Evolutionary conservation across 495 filamentous ascomycete species (phyloP).

Genomic region (Penicilliopsis zonata): DNA sequence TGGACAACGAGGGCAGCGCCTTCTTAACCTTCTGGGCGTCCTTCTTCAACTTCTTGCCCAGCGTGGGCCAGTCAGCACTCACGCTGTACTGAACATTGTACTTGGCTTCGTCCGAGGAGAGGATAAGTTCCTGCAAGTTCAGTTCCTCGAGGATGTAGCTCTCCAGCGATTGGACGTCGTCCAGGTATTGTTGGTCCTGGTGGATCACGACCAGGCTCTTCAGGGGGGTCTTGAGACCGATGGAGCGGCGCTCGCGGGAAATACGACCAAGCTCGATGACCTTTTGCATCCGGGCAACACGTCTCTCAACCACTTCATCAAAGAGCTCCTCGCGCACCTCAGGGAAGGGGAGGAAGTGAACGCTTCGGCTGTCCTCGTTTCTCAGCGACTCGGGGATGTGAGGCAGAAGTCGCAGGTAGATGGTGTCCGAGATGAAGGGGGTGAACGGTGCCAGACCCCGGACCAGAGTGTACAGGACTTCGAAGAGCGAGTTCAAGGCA

Average conservation of each 20-base stretch:
- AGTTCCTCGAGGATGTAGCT: constrained; percentile 82
- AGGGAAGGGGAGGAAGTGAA: constrained; percentile 89
- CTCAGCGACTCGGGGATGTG: constrained; percentile 56
- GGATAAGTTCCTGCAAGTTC: constrained; percentile 74
- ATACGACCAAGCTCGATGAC: constrained; percentile 85
- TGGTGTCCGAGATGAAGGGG: constrained; percentile 89
- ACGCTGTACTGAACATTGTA: constrained; percentile 89
- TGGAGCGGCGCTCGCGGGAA: constrained; percentile 70
- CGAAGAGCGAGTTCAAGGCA: constrained; percentile 92
- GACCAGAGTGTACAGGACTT: constrained; percentile 82
- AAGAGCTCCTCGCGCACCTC: constrained; percentile 81
- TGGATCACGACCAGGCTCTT: constrained; percentile 88
- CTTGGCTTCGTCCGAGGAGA: constrained; percentile 76
- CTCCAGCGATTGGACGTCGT: constrained; percentile 75
- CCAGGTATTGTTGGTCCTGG: constrained; percentile 66
- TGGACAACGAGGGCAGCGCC: constrained; percentile 67
- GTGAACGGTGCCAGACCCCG: constrained; percentile 87
- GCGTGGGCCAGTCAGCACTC: constrained; percentile 78
- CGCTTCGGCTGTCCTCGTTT: constrained; percentile 61
- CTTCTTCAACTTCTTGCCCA: constrained; percentile 96
- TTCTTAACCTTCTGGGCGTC: constrained; percentile 84
- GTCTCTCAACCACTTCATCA: constrained; percentile 72
- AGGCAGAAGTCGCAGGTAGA: constrained; percentile 78
- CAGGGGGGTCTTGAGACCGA: constrained; percentile 81
- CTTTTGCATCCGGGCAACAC: constrained; percentile 83